Conservation (phyloP, 2,329 filamentous ascomycete species). For the Atkinsonella hypoxylon region DNA sequence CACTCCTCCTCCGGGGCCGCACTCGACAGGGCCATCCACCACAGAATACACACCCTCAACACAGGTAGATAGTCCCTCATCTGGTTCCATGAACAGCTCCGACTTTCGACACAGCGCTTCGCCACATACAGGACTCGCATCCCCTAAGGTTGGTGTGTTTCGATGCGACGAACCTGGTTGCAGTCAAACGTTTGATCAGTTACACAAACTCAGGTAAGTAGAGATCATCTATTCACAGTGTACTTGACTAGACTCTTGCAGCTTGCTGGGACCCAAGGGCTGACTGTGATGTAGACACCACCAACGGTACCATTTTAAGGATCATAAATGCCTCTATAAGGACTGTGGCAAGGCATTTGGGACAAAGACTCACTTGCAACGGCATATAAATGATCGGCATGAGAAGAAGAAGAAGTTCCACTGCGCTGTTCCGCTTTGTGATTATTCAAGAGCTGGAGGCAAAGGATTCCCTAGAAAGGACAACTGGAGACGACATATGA, state of each 20-base stretch:
- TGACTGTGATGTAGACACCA: slow-evolving; percentile 34
- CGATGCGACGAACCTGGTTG: slow-evolving; percentile 26
- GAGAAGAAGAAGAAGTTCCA: slow-evolving; percentile 48
- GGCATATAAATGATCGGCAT: slow-evolving; percentile 51
- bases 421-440: slow-evolving; percentile 40
- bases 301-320: slow-evolving; percentile 47
- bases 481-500: slow-evolving; percentile 52
- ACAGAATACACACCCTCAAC: slow-evolving; percentile 36
- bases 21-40: slow-evolving; percentile 28
- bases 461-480: slow-evolving; percentile 50
- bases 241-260: background rate
- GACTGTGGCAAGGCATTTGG: slow-evolving; percentile 45
- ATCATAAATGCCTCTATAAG: slow-evolving; percentile 42
- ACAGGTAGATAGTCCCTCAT: slow-evolving; percentile 30
- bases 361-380: slow-evolving; percentile 49
- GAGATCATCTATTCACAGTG: background rate
- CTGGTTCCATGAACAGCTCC: slow-evolving; percentile 24
- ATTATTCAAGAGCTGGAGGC: slow-evolving; percentile 43
- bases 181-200: slow-evolving; percentile 38
- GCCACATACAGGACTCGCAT: slow-evolving; percentile 18
- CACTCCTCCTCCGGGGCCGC: slow-evolving; percentile 26
- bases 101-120: slow-evolving; percentile 26
- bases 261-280: background rate
- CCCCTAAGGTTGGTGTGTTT: slow-evolving; percentile 19
- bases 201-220: slow-evolving; percentile 45